Percentiles rank a stretch among this genome's conserved stretches.
These are phyloP conservation scores for Capronia coronata DNA, from an alignment of 2,329 filamentous ascomycete species.

Conservation along the genomic window DNA sequence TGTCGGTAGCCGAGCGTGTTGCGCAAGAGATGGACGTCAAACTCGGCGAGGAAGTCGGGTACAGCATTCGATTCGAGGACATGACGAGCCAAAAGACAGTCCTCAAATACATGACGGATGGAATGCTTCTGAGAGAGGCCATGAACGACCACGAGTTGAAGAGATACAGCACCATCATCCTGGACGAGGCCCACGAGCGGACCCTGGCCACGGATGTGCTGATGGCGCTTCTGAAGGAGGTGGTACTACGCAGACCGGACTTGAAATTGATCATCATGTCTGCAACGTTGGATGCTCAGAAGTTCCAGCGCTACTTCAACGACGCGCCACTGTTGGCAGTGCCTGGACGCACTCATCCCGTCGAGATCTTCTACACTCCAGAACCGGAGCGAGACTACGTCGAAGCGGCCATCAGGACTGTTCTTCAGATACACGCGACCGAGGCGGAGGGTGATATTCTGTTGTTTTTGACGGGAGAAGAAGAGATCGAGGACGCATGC, in stretches of 20 bases:
- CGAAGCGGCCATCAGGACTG: constrained; percentile 87
- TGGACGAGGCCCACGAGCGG: constrained; percentile 96
- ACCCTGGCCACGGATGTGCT: constrained; percentile 95
- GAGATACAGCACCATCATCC: constrained; percentile 94
- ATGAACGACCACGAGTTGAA: constrained; percentile 91
- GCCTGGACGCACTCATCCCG: constrained; percentile 87
- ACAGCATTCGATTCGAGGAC: constrained; percentile 98
- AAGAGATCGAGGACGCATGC: constrained; percentile 95
- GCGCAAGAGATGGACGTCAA: constrained; percentile 92
- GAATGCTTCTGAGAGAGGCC: constrained; percentile 93
- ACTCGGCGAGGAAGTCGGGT: constrained; percentile 90
- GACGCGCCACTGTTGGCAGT: constrained; percentile 89
- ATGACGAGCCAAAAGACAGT: constrained; percentile 81
- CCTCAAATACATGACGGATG: constrained; percentile 99
- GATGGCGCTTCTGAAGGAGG: constrained; percentile 92
- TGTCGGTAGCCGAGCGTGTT: constrained; percentile 97
- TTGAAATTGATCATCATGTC: constrained; percentile 99
- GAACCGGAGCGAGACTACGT: constrained; percentile 96
- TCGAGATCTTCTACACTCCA: constrained; percentile 97
- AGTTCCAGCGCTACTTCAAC: constrained; percentile 97
- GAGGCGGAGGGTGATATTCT: constrained; percentile 90
- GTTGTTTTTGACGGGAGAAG: constrained; percentile 92
- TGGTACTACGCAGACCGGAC: constrained; percentile 72
- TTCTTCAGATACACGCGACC: constrained; percentile 90
- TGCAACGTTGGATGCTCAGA: constrained; percentile 91